These are phyloP conservation scores for Pichia sp. DNA, from an alignment of 1,139 yeast genomes.

Conservation along the genomic window DNA sequence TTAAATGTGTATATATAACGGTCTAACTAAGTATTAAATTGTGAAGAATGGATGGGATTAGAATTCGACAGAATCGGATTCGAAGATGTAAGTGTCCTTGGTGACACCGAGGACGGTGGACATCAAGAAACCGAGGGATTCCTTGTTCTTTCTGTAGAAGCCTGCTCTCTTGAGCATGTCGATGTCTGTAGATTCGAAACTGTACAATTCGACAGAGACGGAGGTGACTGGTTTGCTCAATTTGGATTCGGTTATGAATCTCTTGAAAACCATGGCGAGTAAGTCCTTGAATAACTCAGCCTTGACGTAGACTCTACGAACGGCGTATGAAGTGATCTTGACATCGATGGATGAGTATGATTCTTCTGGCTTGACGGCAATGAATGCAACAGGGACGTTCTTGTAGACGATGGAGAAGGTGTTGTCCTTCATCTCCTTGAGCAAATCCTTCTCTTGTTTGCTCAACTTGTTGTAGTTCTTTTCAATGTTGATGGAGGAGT, in stretches of 20 bases:
- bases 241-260: constrained; percentile 13
- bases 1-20: too few species aligned
- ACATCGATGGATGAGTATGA: constrained; percentile 34
- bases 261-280: constrained; percentile 29
- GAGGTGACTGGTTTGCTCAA: constrained; percentile 22
- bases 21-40: too few species aligned
- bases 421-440: constrained; percentile 42
- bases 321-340: constrained; percentile 55
- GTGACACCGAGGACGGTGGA: constrained; percentile 40
- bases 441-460: constrained; percentile 30
- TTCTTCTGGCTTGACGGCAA: constrained; percentile 39
- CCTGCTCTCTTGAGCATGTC: constrained; percentile 37
- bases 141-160: constrained; percentile 22
- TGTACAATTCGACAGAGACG: constrained; percentile 47
- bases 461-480: constrained; percentile 25
- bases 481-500: constrained; percentile 35
- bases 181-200: constrained; percentile 47
- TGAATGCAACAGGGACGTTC: constrained; percentile 64
- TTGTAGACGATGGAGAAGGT: constrained; percentile 59
- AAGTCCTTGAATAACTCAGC: constrained; percentile 65
- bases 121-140: constrained; percentile 7
- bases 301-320: constrained; percentile 61
- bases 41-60: background rate
- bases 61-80: constrained; percentile 17
- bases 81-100: constrained; percentile 51